Evolutionary conservation across 495 filamentous ascomycete species (phyloP), one percentile per base, ranked within the genome.

Genomic region (Xylaria intraflava): DNA sequence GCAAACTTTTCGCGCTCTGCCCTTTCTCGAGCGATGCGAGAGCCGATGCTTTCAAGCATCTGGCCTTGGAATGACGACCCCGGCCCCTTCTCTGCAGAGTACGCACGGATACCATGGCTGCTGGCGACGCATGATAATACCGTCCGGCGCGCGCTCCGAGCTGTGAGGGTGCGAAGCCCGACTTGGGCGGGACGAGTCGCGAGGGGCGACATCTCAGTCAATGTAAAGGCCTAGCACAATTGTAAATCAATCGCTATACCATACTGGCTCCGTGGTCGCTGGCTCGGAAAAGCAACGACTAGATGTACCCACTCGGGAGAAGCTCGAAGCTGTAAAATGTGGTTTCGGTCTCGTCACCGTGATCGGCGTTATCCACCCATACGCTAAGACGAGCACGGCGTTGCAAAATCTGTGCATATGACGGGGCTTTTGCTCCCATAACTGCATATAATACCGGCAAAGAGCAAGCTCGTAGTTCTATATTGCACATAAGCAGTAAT

Each of bases 31-130:
- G 85, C 76, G 50, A 96, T 70, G 10, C 93, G 83, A 60, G 83
- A 74, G 49, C 81, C 74, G 29, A 91, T 92, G 59, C 88, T 94
- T 61, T 93, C 83, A 52, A 89, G 90, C 53, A 98, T 72, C 73
- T 98, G 93, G 16, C 83, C 86, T 57, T 87, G 83, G 75, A 98
- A 96, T 3, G 81, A 80, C 40, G 69, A 61, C 23, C 63, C 69
- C 14, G 52, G 51, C 33, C 62, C 59, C 42, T 61, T 62, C 20
- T 66, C 66, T 24, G 58, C 54, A 1, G 61, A 57, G 24, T 66
- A 66, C 7, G 54, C 52, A 16, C 64, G 58, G 20, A 19, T 6
- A 39, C 33, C 29, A 2, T 48, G 36, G 12, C 41, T 40, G 46
- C 43, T 51, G 16, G 61, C 56, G 42, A 57, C 35, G 16, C 51